Evolutionary conservation across 306 rosid species (phyloP).

Genomic region (Prosopis cineraria): DNA sequence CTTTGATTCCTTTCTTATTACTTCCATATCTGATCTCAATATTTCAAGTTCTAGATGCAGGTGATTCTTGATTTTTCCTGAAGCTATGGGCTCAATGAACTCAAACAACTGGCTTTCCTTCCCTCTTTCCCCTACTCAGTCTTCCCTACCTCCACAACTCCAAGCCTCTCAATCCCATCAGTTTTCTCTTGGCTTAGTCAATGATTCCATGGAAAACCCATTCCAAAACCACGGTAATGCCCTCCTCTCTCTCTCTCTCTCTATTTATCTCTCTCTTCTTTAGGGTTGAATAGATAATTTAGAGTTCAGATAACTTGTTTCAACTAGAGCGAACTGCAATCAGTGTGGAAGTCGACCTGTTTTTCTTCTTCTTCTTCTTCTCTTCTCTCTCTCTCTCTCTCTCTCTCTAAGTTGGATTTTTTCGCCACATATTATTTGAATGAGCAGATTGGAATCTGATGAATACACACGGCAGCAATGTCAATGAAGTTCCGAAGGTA

Average conservation of each 20-base stretch:
- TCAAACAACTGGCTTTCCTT: slow-evolving; percentile 97
- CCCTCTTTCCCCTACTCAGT: slow-evolving; percentile 84
- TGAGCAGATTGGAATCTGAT: slow-evolving; percentile 89
- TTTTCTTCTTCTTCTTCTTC: too few species aligned
- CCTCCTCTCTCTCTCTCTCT: neutral
- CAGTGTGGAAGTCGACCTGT: neutral
- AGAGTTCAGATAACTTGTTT: neutral
- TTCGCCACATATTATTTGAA: neutral
- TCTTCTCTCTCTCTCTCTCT: neutral
- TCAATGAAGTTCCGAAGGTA: slow-evolving; percentile 72
- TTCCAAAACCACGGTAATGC: slow-evolving; percentile 86
- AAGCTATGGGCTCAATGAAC: slow-evolving; percentile 65
- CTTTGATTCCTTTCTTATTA: neutral
- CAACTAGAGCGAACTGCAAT: neutral
- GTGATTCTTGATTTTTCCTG: slow-evolving; percentile 37
- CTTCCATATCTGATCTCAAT: slow-evolving; percentile 1
- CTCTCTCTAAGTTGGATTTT: neutral
- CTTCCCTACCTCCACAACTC: slow-evolving; percentile 73
- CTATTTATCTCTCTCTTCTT: neutral
- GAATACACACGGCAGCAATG: slow-evolving; percentile 44
- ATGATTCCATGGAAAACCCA: slow-evolving; percentile 75
- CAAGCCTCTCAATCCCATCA: slow-evolving; percentile 79
- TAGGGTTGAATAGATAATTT: neutral
- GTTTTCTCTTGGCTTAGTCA: slow-evolving; percentile 81
- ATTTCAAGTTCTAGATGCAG: slow-evolving; percentile 42